Evolutionary conservation across 768 basidiomycete genomes (phyloP).

Genomic region (Sarcodon aspratus): DNA sequence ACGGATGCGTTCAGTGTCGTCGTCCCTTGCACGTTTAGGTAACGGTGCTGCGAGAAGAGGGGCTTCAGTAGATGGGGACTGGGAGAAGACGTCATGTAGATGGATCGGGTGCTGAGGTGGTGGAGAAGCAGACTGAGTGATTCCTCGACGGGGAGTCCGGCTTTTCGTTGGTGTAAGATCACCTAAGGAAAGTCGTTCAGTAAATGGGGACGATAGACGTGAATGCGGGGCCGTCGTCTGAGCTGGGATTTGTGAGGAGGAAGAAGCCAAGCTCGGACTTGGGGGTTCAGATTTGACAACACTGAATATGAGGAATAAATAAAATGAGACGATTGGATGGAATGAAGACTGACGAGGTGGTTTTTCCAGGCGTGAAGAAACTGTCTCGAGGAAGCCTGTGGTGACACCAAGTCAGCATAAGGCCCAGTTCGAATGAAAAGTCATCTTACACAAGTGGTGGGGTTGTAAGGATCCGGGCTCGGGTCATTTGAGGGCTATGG

Average conservation of each 20-base stretch:
- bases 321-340: neutral
- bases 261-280: constrained; percentile 1
- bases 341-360: neutral
- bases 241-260: constrained; percentile 6
- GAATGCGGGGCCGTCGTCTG: constrained; percentile 13
- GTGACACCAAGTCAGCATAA: neutral
- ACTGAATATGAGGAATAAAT: neutral
- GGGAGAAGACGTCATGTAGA: constrained; percentile 1
- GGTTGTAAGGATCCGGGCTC: neutral
- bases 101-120: constrained; percentile 1
- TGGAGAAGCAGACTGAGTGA: constrained; percentile 6
- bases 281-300: constrained; percentile 1
- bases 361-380: neutral
- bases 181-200: constrained; percentile 10
- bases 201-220: constrained; percentile 20
- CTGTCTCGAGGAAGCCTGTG: too few species aligned
- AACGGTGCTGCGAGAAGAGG: constrained; percentile 16
- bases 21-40: constrained; percentile 24
- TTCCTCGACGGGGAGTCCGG: constrained; percentile 4
- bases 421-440: neutral
- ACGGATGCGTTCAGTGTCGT: constrained; percentile 51
- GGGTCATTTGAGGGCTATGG: constrained; percentile 2
- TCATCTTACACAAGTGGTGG: constrained; percentile 4
- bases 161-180: constrained; percentile 8
- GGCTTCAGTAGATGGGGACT: constrained; percentile 11